Conservation (phyloP, 805 yeast species). For the Zygoascus ofunaensis region DNA sequence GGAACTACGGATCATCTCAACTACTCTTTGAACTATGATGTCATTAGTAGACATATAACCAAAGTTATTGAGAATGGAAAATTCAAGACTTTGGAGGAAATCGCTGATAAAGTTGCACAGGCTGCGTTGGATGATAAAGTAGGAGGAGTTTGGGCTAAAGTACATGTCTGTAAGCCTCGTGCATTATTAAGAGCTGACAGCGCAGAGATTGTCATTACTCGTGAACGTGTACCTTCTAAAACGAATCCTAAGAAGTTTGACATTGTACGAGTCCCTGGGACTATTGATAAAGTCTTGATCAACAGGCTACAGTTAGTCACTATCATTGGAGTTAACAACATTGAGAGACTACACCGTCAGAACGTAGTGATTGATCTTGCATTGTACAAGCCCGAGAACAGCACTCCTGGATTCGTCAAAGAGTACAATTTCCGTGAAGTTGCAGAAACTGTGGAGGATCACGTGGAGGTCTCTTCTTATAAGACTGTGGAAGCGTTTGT, state of each 20-base stretch:
- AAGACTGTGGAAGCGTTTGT: conserved; percentile 92
- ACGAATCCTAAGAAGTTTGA: conserved; percentile 4
- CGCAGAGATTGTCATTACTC: conserved; percentile 34
- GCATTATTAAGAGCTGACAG: conserved; percentile 51
- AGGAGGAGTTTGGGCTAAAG: conserved; percentile 39
- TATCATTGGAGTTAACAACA: conserved; percentile 86
- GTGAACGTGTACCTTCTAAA: conserved; percentile 23
- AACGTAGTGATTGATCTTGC: conserved; percentile 51
- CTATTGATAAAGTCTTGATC: conserved; percentile 33
- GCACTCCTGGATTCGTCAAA: conserved; percentile 10
- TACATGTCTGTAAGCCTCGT: conserved; percentile 39
- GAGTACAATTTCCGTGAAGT: conserved; percentile 33
- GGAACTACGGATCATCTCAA: conserved; percentile 72
- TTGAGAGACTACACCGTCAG: conserved; percentile 78
- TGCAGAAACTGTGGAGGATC: conserved; percentile 42
- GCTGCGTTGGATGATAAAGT: conserved; percentile 36
- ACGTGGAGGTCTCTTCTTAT: conserved; percentile 72
- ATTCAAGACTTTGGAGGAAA: conserved; percentile 30
- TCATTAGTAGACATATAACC: conserved; percentile 57
- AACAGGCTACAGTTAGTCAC: conserved; percentile 52
- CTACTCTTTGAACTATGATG: conserved; percentile 83
- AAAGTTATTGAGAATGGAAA: conserved; percentile 39
- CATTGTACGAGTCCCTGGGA: conserved; percentile 13
- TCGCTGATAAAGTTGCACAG: conserved; percentile 40
- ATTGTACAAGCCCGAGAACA: conserved; percentile 34